Base-by-base conservation (phyloP, 257 asterid genomes). In the Rhazya stricta region DNA sequence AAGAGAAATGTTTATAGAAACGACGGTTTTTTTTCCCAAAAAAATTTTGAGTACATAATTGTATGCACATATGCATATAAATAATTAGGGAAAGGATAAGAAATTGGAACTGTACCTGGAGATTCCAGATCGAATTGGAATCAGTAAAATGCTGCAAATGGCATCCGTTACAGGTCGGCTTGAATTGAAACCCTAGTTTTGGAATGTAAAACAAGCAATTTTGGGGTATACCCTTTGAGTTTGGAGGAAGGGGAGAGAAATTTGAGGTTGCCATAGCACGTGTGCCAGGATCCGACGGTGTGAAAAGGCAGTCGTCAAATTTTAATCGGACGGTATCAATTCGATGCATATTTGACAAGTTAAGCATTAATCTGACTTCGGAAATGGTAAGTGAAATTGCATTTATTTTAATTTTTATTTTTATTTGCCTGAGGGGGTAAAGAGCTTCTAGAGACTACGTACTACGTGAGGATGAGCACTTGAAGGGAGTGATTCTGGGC, bases 111-210 rank as follows among this genome's bases (percentile, higher is more conserved):
- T 32, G 9, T 43, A 76, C 83, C 80, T 53, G 80, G 19, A 36
- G 50, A 36, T 4, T 69, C 66, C 54, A 54, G 71, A 80, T 76
- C 80, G 54, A 74, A 70, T 43, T 29, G 63, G 21, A 72, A 66
- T 32, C 63, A 41, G 67, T 67, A 62, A 51, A 62, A 57, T 61
- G 67, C 37, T 12, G 25, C 5, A 48, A 19, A 56, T 39, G 67
- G 77, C 77, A 74, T 75, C 58, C 25, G 60, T 30, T 15, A 54
- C 15, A n/a, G 36, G 66, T 36, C 72, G 56, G 74, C 74, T 25
- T 67, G 58, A 74, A 56, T 71, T 61, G 84, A 79, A 85, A 88
- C 80, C 90, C 87, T 78, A 80, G 69, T 56, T 77, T 54, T 76
- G 62, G n/a, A 53, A 48, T 76, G 50, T 25, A 21, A 48, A 42